A percentile compares a stretch with the other conserved stretches of the same genome.
Conservation (phyloP, 192 early-diverging fungal genomes). For the Coemansia sp. region DNA sequence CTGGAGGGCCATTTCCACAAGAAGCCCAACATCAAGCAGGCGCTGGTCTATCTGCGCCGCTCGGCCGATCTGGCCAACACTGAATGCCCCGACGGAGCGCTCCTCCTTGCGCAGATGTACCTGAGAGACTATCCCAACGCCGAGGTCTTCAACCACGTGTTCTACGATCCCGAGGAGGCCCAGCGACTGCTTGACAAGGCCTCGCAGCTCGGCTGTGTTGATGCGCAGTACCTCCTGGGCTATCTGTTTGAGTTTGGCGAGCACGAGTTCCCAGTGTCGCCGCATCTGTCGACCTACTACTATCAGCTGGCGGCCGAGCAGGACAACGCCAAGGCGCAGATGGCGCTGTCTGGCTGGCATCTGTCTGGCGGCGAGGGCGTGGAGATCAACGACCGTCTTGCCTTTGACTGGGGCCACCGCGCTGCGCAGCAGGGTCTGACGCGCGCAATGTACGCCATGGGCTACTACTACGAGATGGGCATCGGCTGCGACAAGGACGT, state of each 20-base stretch:
- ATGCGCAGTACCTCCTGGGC: slow-evolving; percentile 78
- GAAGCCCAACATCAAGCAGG: slow-evolving; percentile 69
- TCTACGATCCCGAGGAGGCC: slow-evolving; percentile 74
- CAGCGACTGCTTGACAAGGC: slow-evolving; percentile 73
- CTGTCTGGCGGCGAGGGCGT: slow-evolving; percentile 71
- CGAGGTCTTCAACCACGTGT: slow-evolving; percentile 63
- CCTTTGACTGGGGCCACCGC: slow-evolving; percentile 78
- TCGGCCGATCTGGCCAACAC: slow-evolving; percentile 70
- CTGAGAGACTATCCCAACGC: slow-evolving; percentile 65
- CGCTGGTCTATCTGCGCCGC: slow-evolving; percentile 79
- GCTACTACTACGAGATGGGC: slow-evolving; percentile 85
- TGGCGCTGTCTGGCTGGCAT: slow-evolving; percentile 86
- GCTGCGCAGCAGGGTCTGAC: slow-evolving; percentile 77
- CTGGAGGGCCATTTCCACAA: slow-evolving; percentile 73
- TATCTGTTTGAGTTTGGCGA: slow-evolving; percentile 77
- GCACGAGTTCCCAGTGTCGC: slow-evolving; percentile 67
- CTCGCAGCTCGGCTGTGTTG: slow-evolving; percentile 68
- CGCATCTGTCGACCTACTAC: slow-evolving; percentile 67
- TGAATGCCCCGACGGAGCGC: slow-evolving; percentile 72
- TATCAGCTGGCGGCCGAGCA: slow-evolving; percentile 80
- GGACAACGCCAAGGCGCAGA: slow-evolving; percentile 78
- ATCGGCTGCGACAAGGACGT: slow-evolving; percentile 62
- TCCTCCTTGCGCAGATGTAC: slow-evolving; percentile 77
- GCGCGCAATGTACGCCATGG: slow-evolving; percentile 86
- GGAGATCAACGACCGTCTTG: slow-evolving; percentile 68